These are phyloP conservation scores for Phytopythium chamaehyphon DNA, from an alignment of 352 stramenopile genomes.

Conservation along the genomic window DNA sequence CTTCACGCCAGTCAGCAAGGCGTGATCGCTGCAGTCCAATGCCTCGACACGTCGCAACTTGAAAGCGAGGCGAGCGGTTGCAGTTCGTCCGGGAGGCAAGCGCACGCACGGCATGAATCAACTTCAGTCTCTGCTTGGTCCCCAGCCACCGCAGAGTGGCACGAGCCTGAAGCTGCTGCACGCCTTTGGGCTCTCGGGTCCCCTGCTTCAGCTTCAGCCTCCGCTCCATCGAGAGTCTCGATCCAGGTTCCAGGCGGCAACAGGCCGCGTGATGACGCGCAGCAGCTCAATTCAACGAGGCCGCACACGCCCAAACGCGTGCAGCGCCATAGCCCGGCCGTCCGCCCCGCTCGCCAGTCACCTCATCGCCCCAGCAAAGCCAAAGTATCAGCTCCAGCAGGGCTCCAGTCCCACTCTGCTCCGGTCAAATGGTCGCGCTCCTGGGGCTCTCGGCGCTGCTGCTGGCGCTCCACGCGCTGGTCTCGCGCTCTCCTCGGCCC, in stretches of 20 bases:
- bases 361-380: no score
- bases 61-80: background rate
- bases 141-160: background rate
- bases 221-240: background rate
- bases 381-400: no score
- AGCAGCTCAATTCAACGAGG: conserved; percentile 1
- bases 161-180: background rate
- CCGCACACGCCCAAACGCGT: background rate
- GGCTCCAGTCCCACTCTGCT: no score
- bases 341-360: no score
- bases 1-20: no score
- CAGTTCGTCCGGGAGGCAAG: background rate
- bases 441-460: background rate
- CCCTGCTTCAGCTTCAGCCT: background rate
- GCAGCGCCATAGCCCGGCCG: background rate
- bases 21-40: no score
- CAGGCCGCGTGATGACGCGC: conserved; percentile 2
- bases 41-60: no score
- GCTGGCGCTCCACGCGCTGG: background rate
- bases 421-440: background rate
- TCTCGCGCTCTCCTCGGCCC: conserved; percentile 1
- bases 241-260: background rate
- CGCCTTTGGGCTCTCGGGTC: background rate
- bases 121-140: background rate
- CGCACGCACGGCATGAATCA: conserved; percentile 1